A percentile compares a stretch with the other conserved stretches of the same genome.
Evolutionary conservation across 2,329 filamentous ascomycete species (phyloP).

Genomic region (Neonectria sp.): DNA sequence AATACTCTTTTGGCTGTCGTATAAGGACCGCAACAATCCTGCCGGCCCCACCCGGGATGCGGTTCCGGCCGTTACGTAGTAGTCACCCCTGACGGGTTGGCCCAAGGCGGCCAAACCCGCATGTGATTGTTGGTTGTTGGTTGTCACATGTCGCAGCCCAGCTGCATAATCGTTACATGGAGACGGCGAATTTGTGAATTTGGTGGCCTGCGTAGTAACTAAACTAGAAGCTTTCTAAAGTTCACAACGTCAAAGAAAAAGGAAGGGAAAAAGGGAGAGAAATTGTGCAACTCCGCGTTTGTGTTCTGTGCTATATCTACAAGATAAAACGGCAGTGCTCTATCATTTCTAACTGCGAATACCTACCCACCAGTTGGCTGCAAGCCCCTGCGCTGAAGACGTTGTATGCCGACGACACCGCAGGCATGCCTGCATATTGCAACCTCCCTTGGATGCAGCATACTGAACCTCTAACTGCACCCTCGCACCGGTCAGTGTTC

Average conservation of each 20-base stretch:
- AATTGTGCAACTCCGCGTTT: not conserved
- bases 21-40: not conserved
- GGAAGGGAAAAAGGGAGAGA: not conserved
- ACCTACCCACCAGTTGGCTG: not conserved
- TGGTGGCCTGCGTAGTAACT: not conserved
- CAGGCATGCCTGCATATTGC: not conserved
- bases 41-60: not conserved
- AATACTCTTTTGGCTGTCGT: not conserved
- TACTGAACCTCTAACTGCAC: not conserved
- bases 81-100: not conserved
- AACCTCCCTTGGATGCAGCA: not conserved
- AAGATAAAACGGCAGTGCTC: not conserved
- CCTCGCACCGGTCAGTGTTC: not conserved
- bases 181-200: not conserved
- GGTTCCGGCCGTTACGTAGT: conserved; percentile 1
- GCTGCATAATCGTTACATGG: not conserved
- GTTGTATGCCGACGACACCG: not conserved
- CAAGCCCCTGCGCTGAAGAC: not conserved
- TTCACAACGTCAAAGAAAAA: not conserved
- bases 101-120: not conserved
- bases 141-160: not conserved
- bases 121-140: not conserved
- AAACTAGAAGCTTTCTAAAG: not conserved
- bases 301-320: not conserved
- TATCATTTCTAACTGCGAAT: not conserved